Evolutionary conservation across 2,329 filamentous ascomycete genomes (phyloP), one percentile per base, ranked within the genome.

Genomic region (Colletotrichum gigasporum): DNA sequence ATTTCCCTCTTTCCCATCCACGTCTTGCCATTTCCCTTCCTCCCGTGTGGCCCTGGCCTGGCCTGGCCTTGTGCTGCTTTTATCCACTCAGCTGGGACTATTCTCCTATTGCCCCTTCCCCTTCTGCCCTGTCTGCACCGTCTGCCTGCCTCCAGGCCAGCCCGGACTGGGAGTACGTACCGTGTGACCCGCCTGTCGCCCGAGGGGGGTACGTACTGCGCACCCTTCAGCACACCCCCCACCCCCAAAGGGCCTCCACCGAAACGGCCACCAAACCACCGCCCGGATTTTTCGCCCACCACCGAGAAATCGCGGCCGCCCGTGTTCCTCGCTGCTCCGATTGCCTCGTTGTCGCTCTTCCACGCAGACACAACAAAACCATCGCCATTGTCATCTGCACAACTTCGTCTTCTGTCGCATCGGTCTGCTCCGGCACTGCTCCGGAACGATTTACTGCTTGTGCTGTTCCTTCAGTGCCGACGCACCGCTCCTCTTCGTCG

Each of bases 221-320:
- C 30, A 32, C 30, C 30, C 30, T 32, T 32, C 14, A 9, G 8
- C 16, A 12, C 10, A 22, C 39, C 47, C 3, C 35, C 34, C 12
- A 10, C 41, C 44, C 45, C 45, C 32, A 37, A 52, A 22, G 14
- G 16, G 32, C 50, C 18, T 34, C 39, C 18, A 24, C 53, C 53
- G 26, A 45, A 56, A 34, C 28, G 41, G 48, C 20, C 45, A 52
- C 53, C 47, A 58, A 60, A 63, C 45, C 41, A 54, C 47, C 61
- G 61, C 48, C 61, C 61, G 61, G 61, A 60, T 64, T 64, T 64
- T 35, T 61, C 32, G 28, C 61, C 55, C 56, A 48, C 61, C 61
- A 64, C 61, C 61, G 61, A 64, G 48, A 64, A 61, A 50, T 54
- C 61, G 32, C 61, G 61, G 61, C 61, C 61, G 61, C 58, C 47